Conservation (phyloP, 768 basidiomycete genomes). For the Lentinula guzmanii region DNA sequence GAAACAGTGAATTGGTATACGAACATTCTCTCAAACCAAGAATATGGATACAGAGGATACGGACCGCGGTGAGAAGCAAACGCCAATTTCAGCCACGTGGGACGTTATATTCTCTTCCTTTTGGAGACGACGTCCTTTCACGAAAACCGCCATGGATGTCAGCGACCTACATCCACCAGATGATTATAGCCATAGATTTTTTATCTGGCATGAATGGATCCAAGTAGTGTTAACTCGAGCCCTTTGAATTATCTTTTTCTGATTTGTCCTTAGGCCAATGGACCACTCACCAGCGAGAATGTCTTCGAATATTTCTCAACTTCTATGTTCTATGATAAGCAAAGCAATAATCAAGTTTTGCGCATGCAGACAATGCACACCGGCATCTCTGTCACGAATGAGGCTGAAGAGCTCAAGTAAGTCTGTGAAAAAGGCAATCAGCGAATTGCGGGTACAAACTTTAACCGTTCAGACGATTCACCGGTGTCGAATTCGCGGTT, state of each 20-base stretch:
- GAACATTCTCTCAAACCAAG: constrained; percentile 9
- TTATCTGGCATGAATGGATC: constrained; percentile 91
- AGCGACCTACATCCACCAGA: constrained; percentile 73
- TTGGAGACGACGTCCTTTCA: background rate
- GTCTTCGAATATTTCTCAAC: constrained; percentile 88
- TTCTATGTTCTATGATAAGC: constrained; percentile 93
- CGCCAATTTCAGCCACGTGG: background rate
- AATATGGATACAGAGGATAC: background rate
- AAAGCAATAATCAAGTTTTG: constrained; percentile 86
- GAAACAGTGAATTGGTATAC: constrained; percentile 15
- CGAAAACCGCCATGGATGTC: constrained; percentile 32
- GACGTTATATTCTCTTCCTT: constrained; percentile 4
- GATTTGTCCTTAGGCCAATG: constrained; percentile 50
- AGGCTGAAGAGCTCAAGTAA: constrained; percentile 82
- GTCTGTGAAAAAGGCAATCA: constrained; percentile 15
- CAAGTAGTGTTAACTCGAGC: constrained; percentile 38
- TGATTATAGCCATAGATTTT: constrained; percentile 77
- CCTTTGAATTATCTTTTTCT: background rate
- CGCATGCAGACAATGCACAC: constrained; percentile 93
- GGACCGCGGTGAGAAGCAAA: background rate
- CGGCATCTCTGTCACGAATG: constrained; percentile 68
- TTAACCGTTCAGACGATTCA: constrained; percentile 58
- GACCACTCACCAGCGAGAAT: constrained; percentile 68
- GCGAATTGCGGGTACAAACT: background rate
- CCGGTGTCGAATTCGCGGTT: constrained; percentile 82